A percentile compares a stretch with the other conserved stretches of the same genome.
phyloP scores from a whole-genome alignment of 1,284 basidiomycete species.

The Microbotryomycetes sp. region DNA sequence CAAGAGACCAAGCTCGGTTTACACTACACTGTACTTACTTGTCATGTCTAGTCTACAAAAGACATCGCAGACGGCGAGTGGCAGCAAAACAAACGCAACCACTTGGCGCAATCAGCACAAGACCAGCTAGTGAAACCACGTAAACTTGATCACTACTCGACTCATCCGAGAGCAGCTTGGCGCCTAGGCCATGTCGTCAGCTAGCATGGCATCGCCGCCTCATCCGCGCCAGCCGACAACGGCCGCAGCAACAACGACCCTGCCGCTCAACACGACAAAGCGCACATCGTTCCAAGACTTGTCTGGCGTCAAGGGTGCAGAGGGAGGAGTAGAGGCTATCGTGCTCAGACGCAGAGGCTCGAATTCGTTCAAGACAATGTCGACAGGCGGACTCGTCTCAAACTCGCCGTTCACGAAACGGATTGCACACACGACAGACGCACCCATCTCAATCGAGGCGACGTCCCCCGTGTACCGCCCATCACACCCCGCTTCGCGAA shows the following conservation, averaged over 20 bases:
- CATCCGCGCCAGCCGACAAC: neutral
- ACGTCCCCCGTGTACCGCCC: neutral
- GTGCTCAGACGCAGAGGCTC: slow-evolving; percentile 14
- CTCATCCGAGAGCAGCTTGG: too few species aligned
- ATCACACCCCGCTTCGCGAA: neutral
- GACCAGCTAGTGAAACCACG: too few species aligned
- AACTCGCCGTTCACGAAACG: slow-evolving; percentile 24
- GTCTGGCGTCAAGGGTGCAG: slow-evolving; percentile 13
- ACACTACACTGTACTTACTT: too few species aligned
- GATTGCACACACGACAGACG: neutral
- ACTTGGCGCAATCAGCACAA: too few species aligned
- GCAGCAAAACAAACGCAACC: too few species aligned
- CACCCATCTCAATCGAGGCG: neutral
- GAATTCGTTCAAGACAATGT: slow-evolving; percentile 29
- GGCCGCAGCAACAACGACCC: neutral
- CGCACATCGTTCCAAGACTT: neutral
- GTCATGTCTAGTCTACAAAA: too few species aligned
- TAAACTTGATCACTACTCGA: too few species aligned
- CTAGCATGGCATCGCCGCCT: neutral
- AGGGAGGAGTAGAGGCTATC: slow-evolving; percentile 26
- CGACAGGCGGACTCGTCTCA: slow-evolving; percentile 23
- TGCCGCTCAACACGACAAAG: neutral
- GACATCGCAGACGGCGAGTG: too few species aligned
- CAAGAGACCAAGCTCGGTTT: too few species aligned
- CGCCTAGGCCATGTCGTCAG: too few species aligned